These are phyloP conservation scores for Crucibulum laeve DNA, from an alignment of 768 basidiomycete species.

Conservation along the genomic window DNA sequence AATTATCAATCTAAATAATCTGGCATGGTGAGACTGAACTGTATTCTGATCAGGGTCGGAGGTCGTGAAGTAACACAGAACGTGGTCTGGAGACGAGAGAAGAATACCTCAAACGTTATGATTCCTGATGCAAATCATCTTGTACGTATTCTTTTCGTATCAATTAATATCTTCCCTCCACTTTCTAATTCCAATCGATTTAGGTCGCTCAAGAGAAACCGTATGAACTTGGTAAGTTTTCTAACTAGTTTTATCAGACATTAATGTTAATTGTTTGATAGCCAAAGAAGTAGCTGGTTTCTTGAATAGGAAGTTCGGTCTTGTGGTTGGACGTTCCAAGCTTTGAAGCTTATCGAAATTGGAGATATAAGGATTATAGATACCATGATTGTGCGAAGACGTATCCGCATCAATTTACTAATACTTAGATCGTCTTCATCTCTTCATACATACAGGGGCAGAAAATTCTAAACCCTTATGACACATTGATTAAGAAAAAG, in stretches of 20 bases:
- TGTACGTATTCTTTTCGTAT: slow-evolving; percentile 8
- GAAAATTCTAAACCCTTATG: too few relatives aligned
- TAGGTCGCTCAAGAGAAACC: slow-evolving; percentile 23
- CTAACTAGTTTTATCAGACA: background rate
- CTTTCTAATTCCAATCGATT: background rate
- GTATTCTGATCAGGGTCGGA: slow-evolving; percentile 14
- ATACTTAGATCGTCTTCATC: too few relatives aligned
- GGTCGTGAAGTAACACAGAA: slow-evolving; percentile 12
- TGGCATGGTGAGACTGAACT: background rate
- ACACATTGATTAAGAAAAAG: too few relatives aligned
- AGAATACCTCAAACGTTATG: slow-evolving; percentile 18
- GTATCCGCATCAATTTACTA: too few relatives aligned
- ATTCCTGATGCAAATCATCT: slow-evolving; percentile 20
- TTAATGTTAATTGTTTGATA: slow-evolving; percentile 1
- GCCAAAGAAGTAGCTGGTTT: slow-evolving; percentile 16
- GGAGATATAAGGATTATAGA: too few relatives aligned
- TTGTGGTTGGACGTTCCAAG: background rate
- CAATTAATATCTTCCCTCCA: background rate
- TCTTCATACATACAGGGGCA: too few relatives aligned
- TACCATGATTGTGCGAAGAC: too few relatives aligned
- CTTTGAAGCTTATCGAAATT: background rate
- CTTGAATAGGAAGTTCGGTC: slow-evolving; percentile 7
- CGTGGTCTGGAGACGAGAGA: slow-evolving; percentile 18
- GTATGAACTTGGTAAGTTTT: slow-evolving; percentile 15
- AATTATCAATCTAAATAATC: background rate